Evolutionary conservation across 2,329 filamentous ascomycete species (phyloP).

Genomic region (Chaetomium sp.): DNA sequence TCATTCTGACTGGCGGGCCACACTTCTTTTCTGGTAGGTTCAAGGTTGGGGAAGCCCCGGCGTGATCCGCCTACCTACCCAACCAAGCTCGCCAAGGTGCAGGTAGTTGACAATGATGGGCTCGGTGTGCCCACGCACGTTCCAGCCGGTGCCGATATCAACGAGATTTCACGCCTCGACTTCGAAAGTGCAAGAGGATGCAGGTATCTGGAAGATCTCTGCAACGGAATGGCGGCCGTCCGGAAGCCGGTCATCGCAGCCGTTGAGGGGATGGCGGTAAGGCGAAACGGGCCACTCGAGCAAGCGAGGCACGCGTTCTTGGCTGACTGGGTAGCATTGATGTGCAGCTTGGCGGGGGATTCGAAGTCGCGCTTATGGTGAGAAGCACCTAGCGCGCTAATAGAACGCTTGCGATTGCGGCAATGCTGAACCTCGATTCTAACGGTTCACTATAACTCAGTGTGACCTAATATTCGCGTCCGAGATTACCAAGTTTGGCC

Average conservation of each 20-base stretch:
- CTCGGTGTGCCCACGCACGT: no score
- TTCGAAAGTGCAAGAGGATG: neutral
- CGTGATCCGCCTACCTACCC: no score
- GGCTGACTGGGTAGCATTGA: no score
- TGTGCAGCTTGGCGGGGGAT: neutral
- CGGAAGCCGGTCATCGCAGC: neutral
- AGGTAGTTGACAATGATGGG: no score
- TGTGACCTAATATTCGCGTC: conserved; percentile 1
- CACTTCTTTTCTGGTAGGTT: neutral
- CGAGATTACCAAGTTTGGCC: neutral
- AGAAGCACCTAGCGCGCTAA: neutral
- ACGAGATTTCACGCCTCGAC: neutral
- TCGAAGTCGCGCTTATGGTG: conserved; percentile 1
- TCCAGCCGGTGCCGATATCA: neutral
- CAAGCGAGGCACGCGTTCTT: neutral
- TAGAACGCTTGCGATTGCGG: no score
- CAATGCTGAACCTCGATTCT: no score
- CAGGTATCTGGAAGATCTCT: conserved; percentile 1
- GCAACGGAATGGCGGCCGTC: neutral
- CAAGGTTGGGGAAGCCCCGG: no score
- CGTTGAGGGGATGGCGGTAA: neutral
- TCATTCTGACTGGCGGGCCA: neutral
- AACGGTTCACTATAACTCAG: neutral
- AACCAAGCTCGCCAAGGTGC: no score
- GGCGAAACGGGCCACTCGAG: neutral